Evolutionary conservation across 495 filamentous ascomycete species (phyloP).

Genomic region (Trichoderma asperelloides): DNA sequence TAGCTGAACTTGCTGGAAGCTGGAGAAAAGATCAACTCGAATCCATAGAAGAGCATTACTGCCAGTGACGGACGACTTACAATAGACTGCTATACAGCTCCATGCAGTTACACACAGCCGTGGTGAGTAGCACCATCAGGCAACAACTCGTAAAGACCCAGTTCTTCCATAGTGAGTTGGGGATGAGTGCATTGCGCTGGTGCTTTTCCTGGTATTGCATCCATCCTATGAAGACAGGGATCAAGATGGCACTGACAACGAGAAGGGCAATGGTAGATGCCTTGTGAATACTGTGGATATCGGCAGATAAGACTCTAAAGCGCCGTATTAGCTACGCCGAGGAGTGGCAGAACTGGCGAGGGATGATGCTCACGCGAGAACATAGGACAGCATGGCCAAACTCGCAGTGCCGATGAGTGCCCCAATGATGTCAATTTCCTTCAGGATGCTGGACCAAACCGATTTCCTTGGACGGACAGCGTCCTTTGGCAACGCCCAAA

Average conservation of each 20-base stretch:
- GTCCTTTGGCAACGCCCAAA: slow-evolving; percentile 6
- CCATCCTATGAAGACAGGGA: slow-evolving; percentile 38
- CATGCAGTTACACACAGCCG: slow-evolving; percentile 41
- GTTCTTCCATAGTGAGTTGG: slow-evolving; percentile 45
- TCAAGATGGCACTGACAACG: slow-evolving; percentile 28
- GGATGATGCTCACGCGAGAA: slow-evolving; percentile 12
- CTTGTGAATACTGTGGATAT: slow-evolving; percentile 20
- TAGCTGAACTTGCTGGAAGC: slow-evolving; percentile 42
- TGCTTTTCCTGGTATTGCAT: slow-evolving; percentile 35
- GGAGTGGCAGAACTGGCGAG: background rate
- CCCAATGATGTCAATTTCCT: slow-evolving; percentile 16
- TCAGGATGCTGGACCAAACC: background rate
- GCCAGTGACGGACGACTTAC: background rate
- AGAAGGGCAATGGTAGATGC: slow-evolving; percentile 28
- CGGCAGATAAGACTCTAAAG: background rate
- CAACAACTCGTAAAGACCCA: slow-evolving; percentile 40
- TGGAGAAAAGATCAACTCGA: background rate
- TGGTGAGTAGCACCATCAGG: slow-evolving; percentile 42
- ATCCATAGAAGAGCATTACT: background rate
- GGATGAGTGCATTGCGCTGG: slow-evolving; percentile 35
- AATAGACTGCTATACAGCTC: slow-evolving; percentile 43
- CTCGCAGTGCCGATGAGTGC: slow-evolving; percentile 11
- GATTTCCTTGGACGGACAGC: background rate
- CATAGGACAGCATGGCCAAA: slow-evolving; percentile 12
- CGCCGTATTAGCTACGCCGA: background rate